phyloP scores from a whole-genome alignment of 2,329 filamentous ascomycete species.

The Aspergillus tamarii region DNA sequence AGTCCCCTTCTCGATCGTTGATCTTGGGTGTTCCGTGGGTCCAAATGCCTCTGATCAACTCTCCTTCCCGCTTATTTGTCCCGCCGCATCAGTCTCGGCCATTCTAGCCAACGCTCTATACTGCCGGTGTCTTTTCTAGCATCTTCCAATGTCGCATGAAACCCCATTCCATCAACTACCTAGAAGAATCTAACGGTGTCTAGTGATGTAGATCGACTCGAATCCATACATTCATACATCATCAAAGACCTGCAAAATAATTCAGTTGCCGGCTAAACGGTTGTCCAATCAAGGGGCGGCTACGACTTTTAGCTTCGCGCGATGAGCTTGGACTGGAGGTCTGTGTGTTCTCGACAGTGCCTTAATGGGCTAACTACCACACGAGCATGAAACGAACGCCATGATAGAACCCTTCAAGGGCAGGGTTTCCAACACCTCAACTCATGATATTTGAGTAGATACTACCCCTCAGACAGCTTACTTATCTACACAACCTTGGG shows the following conservation, averaged over 20 bases:
- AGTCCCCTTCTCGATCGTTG: slow-evolving; percentile 11
- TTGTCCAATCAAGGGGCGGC: slow-evolving; percentile 1
- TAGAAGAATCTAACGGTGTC: slow-evolving; percentile 1
- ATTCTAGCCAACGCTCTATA: slow-evolving; percentile 5
- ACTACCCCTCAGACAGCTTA: background rate
- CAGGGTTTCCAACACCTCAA: background rate
- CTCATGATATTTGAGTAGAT: background rate
- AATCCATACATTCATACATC: background rate
- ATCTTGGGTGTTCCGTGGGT: slow-evolving; percentile 19
- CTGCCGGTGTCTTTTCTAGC: background rate
- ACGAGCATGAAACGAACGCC: slow-evolving; percentile 9
- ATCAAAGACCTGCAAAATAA: background rate
- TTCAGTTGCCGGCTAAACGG: background rate
- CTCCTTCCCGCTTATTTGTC: background rate
- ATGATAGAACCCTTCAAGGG: background rate
- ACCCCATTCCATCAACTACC: background rate
- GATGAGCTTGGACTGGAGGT: slow-evolving; percentile 11
- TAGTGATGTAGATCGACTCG: background rate
- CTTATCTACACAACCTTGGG: background rate
- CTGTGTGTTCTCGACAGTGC: slow-evolving; percentile 16
- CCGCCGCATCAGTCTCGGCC: background rate
- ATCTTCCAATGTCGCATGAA: background rate
- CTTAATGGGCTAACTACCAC: slow-evolving; percentile 16
- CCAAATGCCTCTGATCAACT: slow-evolving; percentile 6
- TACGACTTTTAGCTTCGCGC: background rate